Conservation (phyloP, 73 alveolate genomes). For the Paramecium biaurelia region DNA sequence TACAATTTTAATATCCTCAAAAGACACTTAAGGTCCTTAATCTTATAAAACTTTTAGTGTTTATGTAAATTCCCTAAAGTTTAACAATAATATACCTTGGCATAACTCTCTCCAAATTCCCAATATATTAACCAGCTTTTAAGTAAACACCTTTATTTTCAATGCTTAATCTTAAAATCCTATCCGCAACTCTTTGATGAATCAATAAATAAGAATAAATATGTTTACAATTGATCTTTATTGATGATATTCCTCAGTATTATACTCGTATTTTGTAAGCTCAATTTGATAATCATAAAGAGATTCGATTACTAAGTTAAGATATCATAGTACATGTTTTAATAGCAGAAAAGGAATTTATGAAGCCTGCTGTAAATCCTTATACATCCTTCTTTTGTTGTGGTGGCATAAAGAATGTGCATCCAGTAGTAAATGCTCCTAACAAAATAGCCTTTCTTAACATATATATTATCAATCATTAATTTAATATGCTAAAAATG, state of each 20-base stretch:
- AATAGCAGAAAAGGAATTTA: constrained; percentile 50
- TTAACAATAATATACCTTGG: constrained; percentile 55
- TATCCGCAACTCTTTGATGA: constrained; percentile 68
- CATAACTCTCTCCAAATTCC: constrained; percentile 70
- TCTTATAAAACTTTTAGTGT: constrained; percentile 51
- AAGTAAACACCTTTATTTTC: constrained; percentile 68
- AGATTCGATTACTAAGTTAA: constrained; percentile 13
- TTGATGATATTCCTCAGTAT: constrained; percentile 56
- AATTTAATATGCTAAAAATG: background rate
- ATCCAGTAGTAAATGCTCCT: constrained; percentile 23
- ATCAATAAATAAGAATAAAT: background rate
- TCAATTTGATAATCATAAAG: constrained; percentile 49
- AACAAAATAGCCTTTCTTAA: background rate
- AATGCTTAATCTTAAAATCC: constrained; percentile 55
- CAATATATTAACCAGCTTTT: constrained; percentile 71
- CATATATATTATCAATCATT: background rate
- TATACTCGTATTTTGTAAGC: constrained; percentile 25
- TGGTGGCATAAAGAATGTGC: background rate
- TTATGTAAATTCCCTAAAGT: constrained; percentile 59
- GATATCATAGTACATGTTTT: background rate
- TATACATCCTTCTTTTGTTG: background rate
- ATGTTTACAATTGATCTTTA: constrained; percentile 49
- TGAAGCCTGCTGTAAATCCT: constrained; percentile 45
- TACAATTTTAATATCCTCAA: constrained; percentile 46
- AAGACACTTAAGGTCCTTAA: constrained; percentile 51